These are phyloP conservation scores for Trichoderma atroviride DNA, from an alignment of 2,329 filamentous ascomycete genomes.

Conservation along the genomic window DNA sequence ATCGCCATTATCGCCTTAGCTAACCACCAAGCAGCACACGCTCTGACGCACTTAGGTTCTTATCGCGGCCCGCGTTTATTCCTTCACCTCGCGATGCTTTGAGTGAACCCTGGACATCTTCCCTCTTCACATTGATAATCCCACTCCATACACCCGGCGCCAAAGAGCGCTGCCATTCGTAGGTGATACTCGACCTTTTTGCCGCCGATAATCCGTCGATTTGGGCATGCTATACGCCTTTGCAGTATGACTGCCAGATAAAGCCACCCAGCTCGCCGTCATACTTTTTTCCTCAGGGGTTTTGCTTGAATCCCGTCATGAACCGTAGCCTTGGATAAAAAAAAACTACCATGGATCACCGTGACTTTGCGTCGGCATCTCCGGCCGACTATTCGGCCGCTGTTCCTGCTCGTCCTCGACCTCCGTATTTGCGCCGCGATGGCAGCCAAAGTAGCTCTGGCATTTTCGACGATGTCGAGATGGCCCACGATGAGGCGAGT, in stretches of 20 bases:
- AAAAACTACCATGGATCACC: slow-evolving; percentile 33
- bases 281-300: neutral
- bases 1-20: neutral
- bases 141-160: neutral
- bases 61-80: neutral
- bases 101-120: neutral
- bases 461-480: slow-evolving; percentile 94
- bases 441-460: slow-evolving; percentile 76
- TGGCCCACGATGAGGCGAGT: slow-evolving; percentile 89
- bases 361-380: slow-evolving; percentile 31
- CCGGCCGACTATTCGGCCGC: slow-evolving; percentile 30
- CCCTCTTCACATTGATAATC: neutral
- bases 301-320: slow-evolving; percentile 4
- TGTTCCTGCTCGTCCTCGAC: slow-evolving; percentile 31
- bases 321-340: slow-evolving; percentile 17
- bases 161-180: neutral
- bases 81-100: neutral
- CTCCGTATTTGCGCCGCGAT: slow-evolving; percentile 62
- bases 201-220: neutral
- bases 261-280: neutral
- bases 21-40: neutral
- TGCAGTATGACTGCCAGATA: slow-evolving; percentile 7
- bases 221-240: neutral
- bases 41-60: neutral
- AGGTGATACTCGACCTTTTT: neutral